Conservation (phyloP, 2,329 filamentous ascomycete genomes). For the Arthrocladium fulminans region DNA sequence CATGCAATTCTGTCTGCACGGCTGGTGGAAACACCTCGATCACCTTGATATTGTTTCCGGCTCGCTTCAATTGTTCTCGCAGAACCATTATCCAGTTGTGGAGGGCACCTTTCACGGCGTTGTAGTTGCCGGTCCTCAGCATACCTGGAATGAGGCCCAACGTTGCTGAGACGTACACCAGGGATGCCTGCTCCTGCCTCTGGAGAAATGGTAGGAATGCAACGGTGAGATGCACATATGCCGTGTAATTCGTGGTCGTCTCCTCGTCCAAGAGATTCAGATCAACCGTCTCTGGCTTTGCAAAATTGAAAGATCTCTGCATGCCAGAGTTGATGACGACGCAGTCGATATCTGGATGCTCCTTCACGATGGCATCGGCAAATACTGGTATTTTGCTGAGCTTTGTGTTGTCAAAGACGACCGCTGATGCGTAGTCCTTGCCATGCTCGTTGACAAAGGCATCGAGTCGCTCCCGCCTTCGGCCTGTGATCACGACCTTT, state of each 20-base stretch:
- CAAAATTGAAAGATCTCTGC: slow-evolving; percentile 43
- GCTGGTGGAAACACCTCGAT: slow-evolving; percentile 42
- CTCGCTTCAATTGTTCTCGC: slow-evolving; percentile 33
- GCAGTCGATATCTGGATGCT: too few relatives aligned
- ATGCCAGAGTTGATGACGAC: slow-evolving; percentile 51
- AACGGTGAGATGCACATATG: slow-evolving; percentile 38
- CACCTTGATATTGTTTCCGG: slow-evolving; percentile 29
- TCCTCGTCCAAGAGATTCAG: slow-evolving; percentile 36
- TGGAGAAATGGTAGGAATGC: slow-evolving; percentile 41
- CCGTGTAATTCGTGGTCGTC: slow-evolving; percentile 42
- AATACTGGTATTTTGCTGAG: slow-evolving; percentile 36
- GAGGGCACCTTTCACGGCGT: slow-evolving; percentile 46
- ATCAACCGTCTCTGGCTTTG: slow-evolving; percentile 36
- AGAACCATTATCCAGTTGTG: slow-evolving; percentile 41
- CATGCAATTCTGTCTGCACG: slow-evolving; percentile 44
- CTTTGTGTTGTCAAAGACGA: slow-evolving; percentile 42
- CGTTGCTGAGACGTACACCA: not conserved
- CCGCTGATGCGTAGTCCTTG: slow-evolving; percentile 31
- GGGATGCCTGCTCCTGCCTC: slow-evolving; percentile 24
- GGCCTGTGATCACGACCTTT: slow-evolving; percentile 48
- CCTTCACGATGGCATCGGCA: slow-evolving; percentile 29
- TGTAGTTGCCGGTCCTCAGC: slow-evolving; percentile 33
- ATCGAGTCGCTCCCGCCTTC: slow-evolving; percentile 45
- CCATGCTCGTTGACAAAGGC: slow-evolving; percentile 40
- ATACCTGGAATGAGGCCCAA: not conserved